Percentiles rank a stretch among this genome's conserved stretches.
phyloP scores from a whole-genome alignment of 2,329 filamentous ascomycete species.

The Colletotrichum truncatum region DNA sequence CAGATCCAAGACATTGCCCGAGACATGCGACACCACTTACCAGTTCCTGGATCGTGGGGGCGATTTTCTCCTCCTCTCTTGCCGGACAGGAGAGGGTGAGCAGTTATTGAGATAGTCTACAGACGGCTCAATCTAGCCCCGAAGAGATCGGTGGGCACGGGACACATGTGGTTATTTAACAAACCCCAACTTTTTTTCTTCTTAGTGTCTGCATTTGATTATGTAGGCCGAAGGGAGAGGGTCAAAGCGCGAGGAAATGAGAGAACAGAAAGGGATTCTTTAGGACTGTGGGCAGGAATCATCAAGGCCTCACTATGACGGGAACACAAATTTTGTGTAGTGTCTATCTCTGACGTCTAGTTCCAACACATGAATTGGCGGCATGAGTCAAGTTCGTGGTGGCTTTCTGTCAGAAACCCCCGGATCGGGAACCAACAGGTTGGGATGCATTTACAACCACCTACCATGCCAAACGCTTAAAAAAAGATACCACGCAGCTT shows the following conservation, averaged over 20 bases:
- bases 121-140: background rate
- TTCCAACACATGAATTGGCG: background rate
- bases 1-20: slow-evolving; percentile 2
- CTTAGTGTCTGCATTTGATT: background rate
- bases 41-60: background rate
- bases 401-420: background rate
- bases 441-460: too few relatives aligned
- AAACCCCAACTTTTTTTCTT: background rate
- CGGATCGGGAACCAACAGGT: too few relatives aligned
- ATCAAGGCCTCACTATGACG: background rate
- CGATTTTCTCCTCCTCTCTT: too few relatives aligned
- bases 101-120: too few relatives aligned
- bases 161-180: slow-evolving; percentile 12
- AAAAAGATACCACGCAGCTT: too few relatives aligned
- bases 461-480: too few relatives aligned
- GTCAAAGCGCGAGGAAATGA: slow-evolving; percentile 13
- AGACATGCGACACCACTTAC: slow-evolving; percentile 2
- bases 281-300: background rate
- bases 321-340: background rate
- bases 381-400: background rate
- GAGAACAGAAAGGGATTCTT: background rate
- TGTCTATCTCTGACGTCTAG: too few relatives aligned
- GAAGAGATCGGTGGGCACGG: slow-evolving; percentile 4
- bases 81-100: background rate
- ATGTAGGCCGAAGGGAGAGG: background rate